phyloP scores from a whole-genome alignment of 345 rosid genomes.

The Sapria himalayana region DNA sequence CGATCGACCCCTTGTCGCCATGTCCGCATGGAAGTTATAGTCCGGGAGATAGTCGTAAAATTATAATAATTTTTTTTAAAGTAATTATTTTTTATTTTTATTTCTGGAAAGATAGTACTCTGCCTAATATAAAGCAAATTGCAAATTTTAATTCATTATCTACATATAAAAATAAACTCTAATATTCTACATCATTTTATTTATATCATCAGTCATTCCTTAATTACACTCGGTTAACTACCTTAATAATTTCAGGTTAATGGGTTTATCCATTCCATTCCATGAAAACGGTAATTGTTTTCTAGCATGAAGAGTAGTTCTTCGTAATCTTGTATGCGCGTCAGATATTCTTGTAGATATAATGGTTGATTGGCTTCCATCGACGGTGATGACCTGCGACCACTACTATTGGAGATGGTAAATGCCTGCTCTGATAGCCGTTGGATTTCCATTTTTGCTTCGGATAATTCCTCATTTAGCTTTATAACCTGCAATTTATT shows the following conservation, averaged over 20 bases:
- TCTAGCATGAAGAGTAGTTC: conserved; percentile 25
- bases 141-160: too few relatives aligned
- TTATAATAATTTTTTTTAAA: too few relatives aligned
- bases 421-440: conserved; percentile 20
- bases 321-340: conserved; percentile 18
- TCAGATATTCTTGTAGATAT: conserved; percentile 22
- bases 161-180: too few relatives aligned
- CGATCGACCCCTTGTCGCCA: conserved; percentile 55
- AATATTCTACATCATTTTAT: too few relatives aligned
- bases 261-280: conserved; percentile 36
- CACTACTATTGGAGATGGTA: conserved; percentile 25
- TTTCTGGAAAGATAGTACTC: too few relatives aligned
- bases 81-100: too few relatives aligned
- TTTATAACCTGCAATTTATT: conserved; percentile 22
- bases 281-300: conserved; percentile 15
- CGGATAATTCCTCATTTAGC: conserved; percentile 26
- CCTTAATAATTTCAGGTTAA: too few relatives aligned
- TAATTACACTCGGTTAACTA: too few relatives aligned
- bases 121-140: too few relatives aligned
- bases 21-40: conserved; percentile 75
- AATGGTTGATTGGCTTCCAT: conserved; percentile 24
- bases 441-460: conserved; percentile 32
- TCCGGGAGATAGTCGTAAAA: too few relatives aligned
- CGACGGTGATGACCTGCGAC: conserved; percentile 31
- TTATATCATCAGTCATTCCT: too few relatives aligned